Conservation (phyloP, 2,329 filamentous ascomycete species). For the Pseudogymnoascus sp. region DNA sequence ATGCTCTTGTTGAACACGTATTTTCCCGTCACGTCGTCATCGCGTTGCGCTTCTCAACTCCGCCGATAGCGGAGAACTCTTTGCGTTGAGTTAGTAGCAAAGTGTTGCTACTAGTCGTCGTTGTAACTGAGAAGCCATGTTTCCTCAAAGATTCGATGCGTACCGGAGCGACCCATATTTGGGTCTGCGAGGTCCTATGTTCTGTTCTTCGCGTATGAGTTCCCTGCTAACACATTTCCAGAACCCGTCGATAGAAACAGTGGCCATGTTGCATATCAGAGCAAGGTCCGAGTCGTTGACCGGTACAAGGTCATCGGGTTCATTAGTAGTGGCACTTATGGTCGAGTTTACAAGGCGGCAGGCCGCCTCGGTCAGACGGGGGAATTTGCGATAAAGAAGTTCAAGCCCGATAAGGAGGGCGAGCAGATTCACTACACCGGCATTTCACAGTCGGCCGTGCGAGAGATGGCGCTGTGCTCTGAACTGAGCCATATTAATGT, state of each 20-base stretch:
- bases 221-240: slow-evolving; percentile 35
- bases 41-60: not conserved
- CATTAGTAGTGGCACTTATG: slow-evolving; percentile 97
- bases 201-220: slow-evolving; percentile 22
- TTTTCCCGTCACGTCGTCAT: not conserved
- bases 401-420: slow-evolving; percentile 75
- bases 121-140: slow-evolving; percentile 22
- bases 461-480: slow-evolving; percentile 94
- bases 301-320: slow-evolving; percentile 96
- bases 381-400: slow-evolving; percentile 98
- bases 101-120: slow-evolving; percentile 10
- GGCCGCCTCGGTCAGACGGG: slow-evolving; percentile 64
- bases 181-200: slow-evolving; percentile 21
- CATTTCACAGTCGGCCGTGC: slow-evolving; percentile 92
- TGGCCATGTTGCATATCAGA: slow-evolving; percentile 48
- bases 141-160: slow-evolving; percentile 22
- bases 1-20: slow-evolving; percentile 17
- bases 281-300: slow-evolving; percentile 83
- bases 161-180: slow-evolving; percentile 17
- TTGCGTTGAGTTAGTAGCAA: slow-evolving; percentile 10
- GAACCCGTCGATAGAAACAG: slow-evolving; percentile 46
- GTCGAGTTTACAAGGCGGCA: slow-evolving; percentile 91
- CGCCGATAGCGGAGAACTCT: not conserved
- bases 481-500: slow-evolving; percentile 85
- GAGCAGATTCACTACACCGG: slow-evolving; percentile 92